These are phyloP conservation scores for Rhodotorula sp. DNA, from an alignment of 1,284 basidiomycete species.

Conservation along the genomic window DNA sequence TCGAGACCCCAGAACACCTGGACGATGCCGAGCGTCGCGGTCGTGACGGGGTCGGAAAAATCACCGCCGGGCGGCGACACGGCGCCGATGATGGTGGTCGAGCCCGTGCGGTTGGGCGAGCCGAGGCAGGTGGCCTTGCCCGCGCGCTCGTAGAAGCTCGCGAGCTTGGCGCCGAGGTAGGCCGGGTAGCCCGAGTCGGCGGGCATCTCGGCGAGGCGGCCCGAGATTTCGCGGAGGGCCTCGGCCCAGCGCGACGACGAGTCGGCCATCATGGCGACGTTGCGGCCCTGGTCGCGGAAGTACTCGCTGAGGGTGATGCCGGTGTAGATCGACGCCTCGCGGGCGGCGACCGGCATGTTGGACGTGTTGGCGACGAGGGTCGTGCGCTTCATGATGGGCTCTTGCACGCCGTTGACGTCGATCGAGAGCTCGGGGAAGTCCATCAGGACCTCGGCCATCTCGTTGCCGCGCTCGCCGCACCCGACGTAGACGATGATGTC, in stretches of 20 bases:
- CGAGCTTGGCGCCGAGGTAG: constrained; percentile 93
- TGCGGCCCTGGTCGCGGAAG: constrained; percentile 89
- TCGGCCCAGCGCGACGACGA: constrained; percentile 99
- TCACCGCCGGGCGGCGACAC: constrained; percentile 99
- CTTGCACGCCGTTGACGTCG: constrained; percentile 84
- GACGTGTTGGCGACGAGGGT: constrained; percentile 99
- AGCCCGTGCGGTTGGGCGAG: constrained; percentile 82
- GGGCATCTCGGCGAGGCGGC: constrained; percentile 99
- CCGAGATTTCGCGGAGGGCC: constrained; percentile 97
- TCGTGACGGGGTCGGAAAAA: constrained; percentile 98
- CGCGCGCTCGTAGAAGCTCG: constrained; percentile 98
- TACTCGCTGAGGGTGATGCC: constrained; percentile 99
- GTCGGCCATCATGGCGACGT: constrained; percentile 98
- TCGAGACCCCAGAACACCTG: constrained; percentile 95
- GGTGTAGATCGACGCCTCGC: constrained; percentile 99
- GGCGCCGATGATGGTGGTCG: constrained; percentile 97
- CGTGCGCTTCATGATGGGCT: constrained; percentile 99
- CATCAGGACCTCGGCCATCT: constrained; percentile 82
- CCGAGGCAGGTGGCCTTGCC: constrained; percentile 93
- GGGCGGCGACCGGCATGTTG: constrained; percentile 99
- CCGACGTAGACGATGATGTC: constrained; percentile 99
- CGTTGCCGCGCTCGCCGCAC: constrained; percentile 59
- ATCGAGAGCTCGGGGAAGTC: constrained; percentile 95
- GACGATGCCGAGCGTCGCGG: constrained; percentile 95
- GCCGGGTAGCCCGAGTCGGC: constrained; percentile 99